Base-by-base conservation (phyloP, 2,329 filamentous ascomycete genomes). In the Lecanicillium sp. region DNA sequence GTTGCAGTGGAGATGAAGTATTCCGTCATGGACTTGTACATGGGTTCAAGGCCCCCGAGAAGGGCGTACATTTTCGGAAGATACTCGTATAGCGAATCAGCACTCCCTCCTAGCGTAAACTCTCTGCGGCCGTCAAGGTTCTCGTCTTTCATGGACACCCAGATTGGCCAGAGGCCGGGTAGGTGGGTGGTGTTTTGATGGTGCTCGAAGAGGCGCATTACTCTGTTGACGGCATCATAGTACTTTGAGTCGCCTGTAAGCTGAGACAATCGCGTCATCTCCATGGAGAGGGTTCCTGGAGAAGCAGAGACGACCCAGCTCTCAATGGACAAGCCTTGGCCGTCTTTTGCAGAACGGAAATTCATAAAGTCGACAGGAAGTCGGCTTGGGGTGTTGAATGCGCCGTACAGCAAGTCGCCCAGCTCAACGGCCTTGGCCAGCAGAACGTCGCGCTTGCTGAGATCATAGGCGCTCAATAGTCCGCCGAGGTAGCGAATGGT, bases 131-230 rank as follows among this genome's bases (percentile, higher is more conserved):
- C 37, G 43, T 38, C 41, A 37, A 64, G 64, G 53, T 56, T 67
- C 56, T 56, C 70, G 68, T 34, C 68, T 65, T 44, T 67, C 71
- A 52, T 75, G 50, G 81, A 78, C 9, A 87, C 59, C 40, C 62
- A 66, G 35, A 78, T 68, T 2, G 84, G 83, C 82, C 83, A 89
- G 58, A 88, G 67, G 0, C 85, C 85, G 0, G 84, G 83, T 2
- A 89, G 57, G 13, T 61, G 66, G 0, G 84, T 88, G 13, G 68
- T 59, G 45, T 75, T 73, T 61, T 90, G 85, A 38, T 73, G 71
- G 4, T 65, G 59, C 43, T 82, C 71, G 44, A 89, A 72, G 14
- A 78, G 67, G 40, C 84, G 69, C 47, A 80, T 86, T 38, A 89
- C 74, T 5, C 73, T 69, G 20, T 78, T 73, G 43, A 83, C 70